Conservation (phyloP, 192 early-diverging fungal species). For the Funneliformis geosporum region DNA sequence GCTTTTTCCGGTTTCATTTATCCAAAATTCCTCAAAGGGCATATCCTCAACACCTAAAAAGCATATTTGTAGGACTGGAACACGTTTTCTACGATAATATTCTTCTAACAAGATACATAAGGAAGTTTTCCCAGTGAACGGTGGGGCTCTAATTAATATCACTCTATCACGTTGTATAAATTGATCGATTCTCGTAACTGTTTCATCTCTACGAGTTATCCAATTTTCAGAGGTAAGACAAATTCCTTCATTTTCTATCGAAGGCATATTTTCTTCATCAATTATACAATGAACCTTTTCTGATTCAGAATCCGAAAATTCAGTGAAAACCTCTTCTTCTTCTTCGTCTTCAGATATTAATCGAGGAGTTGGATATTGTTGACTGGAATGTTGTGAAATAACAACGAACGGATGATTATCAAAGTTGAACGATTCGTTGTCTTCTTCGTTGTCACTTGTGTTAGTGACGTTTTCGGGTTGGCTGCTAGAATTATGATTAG, state of each 20-base stretch:
- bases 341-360: neutral
- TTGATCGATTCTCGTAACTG: slow-evolving; percentile 14
- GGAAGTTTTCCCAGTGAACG: slow-evolving; percentile 30
- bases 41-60: slow-evolving; percentile 29
- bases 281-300: neutral
- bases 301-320: neutral
- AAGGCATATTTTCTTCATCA: neutral
- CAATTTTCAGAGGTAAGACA: slow-evolving; percentile 20
- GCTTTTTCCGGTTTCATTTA: slow-evolving; percentile 27
- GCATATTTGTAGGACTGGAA: slow-evolving; percentile 20
- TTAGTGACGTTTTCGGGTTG: neutral
- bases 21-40: slow-evolving; percentile 30
- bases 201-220: slow-evolving; percentile 28
- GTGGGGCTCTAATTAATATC: slow-evolving; percentile 22
- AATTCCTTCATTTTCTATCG: slow-evolving; percentile 28
- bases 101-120: slow-evolving; percentile 26
- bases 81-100: slow-evolving; percentile 12
- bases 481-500: neutral
- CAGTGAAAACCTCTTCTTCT: neutral
- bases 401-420: neutral
- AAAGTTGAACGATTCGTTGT: neutral
- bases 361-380: neutral
- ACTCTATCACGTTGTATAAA: slow-evolving; percentile 22
- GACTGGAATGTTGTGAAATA: neutral
- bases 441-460: neutral